Evolutionary conservation across 2,329 filamentous ascomycete species (phyloP).

Genomic region (Sporothrix variecibatus): DNA sequence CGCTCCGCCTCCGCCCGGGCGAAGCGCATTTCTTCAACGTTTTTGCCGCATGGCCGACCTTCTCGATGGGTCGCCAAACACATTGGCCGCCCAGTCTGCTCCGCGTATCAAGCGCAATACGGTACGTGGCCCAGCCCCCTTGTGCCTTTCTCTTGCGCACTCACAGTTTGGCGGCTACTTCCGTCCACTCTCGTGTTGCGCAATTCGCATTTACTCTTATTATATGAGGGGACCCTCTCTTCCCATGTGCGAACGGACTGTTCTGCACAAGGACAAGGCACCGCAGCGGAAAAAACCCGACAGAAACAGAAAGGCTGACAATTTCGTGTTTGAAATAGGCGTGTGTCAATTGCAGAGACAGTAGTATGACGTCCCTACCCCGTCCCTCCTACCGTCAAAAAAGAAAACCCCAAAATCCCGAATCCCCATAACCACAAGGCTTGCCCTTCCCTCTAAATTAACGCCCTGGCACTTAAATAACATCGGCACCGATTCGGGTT

Average conservation of each 20-base stretch:
- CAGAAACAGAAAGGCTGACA: constrained; percentile 18
- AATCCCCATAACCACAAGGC: background rate
- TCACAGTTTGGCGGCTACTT: background rate
- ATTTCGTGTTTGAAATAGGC: constrained; percentile 27
- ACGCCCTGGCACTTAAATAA: constrained; percentile 16
- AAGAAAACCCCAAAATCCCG: background rate
- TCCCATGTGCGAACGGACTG: background rate
- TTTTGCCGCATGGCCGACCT: constrained; percentile 29
- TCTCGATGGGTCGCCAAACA: constrained; percentile 23
- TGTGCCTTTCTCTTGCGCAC: background rate
- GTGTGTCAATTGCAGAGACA: constrained; percentile 34
- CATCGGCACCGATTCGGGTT: constrained; percentile 30
- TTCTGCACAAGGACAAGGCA: background rate
- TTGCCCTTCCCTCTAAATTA: background rate
- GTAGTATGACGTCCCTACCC: constrained; percentile 29
- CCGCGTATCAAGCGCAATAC: constrained; percentile 34
- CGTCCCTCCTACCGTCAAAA: background rate
- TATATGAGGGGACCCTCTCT: background rate
- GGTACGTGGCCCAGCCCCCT: constrained; percentile 23
- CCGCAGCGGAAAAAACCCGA: background rate
- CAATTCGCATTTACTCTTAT: background rate
- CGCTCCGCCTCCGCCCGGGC: constrained; percentile 6
- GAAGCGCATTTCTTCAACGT: background rate
- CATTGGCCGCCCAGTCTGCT: constrained; percentile 20
- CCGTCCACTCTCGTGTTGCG: background rate